Percentiles rank a stretch among this genome's conserved stretches.
These are phyloP conservation scores for Trichoderma guizhouense DNA, from an alignment of 2,329 filamentous ascomycete species.

Conservation along the genomic window DNA sequence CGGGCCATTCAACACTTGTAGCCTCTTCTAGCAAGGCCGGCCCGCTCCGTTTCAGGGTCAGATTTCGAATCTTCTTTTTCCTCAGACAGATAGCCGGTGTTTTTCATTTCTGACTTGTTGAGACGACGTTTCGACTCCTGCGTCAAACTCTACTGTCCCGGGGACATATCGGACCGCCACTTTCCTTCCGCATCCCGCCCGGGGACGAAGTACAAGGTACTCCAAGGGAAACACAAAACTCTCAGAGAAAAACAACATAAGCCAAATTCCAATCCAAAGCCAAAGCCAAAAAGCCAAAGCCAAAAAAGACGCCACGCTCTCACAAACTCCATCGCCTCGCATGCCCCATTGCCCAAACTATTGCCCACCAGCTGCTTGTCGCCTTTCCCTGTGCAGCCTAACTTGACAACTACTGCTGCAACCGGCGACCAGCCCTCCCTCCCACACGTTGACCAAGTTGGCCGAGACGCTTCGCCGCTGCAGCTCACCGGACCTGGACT, in stretches of 20 bases:
- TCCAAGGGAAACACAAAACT: neutral
- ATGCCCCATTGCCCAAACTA: neutral
- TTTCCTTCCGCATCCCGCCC: neutral
- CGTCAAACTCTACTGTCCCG: neutral
- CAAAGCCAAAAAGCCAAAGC: neutral
- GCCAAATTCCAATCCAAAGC: neutral
- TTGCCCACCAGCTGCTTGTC: neutral
- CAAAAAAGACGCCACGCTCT: constrained; percentile 4
- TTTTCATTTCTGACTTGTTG: neutral
- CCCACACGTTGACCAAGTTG: neutral
- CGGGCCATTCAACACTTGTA: neutral
- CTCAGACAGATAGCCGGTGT: neutral
- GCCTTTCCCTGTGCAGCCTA: constrained; percentile 3
- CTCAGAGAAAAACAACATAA: neutral
- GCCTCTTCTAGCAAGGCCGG: constrained; percentile 6
- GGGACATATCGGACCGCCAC: neutral
- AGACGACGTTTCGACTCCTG: constrained; percentile 7
- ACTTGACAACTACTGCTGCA: neutral
- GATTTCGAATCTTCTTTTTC: neutral
- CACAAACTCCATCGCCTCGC: constrained; percentile 8
- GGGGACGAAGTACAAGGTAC: neutral
- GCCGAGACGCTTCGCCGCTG: neutral
- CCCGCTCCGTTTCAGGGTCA: constrained; percentile 8
- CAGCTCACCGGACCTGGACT: neutral
- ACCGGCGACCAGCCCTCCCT: neutral